phyloP scores from a whole-genome alignment of 179 eudicot genomes.

The Carnegiea gigantea region DNA sequence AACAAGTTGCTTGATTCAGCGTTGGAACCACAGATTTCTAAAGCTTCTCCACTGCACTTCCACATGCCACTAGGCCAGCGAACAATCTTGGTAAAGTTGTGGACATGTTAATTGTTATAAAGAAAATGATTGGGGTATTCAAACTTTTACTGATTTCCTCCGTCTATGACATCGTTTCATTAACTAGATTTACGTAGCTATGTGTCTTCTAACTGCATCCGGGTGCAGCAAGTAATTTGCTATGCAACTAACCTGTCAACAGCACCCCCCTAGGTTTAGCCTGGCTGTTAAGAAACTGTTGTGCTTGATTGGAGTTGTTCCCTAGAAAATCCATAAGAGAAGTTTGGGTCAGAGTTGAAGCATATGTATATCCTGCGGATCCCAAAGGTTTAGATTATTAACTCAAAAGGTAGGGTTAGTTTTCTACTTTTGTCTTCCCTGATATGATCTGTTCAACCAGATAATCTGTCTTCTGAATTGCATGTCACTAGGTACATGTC shows the following conservation, averaged over 20 bases:
- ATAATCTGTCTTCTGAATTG: not conserved
- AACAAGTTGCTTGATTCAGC: no score
- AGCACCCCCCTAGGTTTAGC: not conserved
- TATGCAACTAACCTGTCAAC: not conserved
- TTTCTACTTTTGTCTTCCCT: not conserved
- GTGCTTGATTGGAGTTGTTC: not conserved
- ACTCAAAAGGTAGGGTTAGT: not conserved
- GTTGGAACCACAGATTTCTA: no score
- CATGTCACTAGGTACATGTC: constrained; percentile 78
- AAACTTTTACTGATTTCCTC: no score
- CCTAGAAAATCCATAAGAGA: not conserved
- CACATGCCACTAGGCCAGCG: no score
- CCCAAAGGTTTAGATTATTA: not conserved
- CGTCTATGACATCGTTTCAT: no score
- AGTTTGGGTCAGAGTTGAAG: not conserved
- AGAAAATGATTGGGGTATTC: no score
- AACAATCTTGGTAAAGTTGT: no score
- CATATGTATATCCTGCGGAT: not conserved
- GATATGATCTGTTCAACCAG: constrained; percentile 4
- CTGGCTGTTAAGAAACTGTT: not conserved
- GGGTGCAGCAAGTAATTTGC: no score
- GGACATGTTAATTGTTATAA: no score
- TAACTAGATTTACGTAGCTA: no score
- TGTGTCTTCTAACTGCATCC: no score
- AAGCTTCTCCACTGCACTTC: no score